These are phyloP conservation scores for Naganishia sp. DNA, from an alignment of 1,284 basidiomycete genomes.

Conservation along the genomic window DNA sequence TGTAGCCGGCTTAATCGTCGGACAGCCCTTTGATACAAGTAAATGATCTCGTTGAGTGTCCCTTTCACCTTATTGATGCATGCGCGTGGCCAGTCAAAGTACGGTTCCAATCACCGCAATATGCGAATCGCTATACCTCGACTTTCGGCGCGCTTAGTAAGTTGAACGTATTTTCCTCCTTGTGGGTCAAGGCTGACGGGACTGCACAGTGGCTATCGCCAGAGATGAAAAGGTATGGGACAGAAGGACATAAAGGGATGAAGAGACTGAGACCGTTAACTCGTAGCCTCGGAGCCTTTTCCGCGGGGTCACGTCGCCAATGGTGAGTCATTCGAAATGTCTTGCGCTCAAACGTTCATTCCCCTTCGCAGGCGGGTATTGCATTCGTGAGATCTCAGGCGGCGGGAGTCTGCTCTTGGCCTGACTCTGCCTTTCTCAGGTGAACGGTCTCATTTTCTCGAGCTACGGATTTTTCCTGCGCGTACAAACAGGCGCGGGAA, in stretches of 20 bases:
- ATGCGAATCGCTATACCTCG: slow-evolving; percentile 45
- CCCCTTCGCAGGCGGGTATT: slow-evolving; percentile 26
- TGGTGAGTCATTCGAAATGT: slow-evolving; percentile 42
- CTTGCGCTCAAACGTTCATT: background rate
- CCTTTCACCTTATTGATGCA: background rate
- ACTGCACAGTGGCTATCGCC: slow-evolving; percentile 41
- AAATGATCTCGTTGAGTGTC: background rate
- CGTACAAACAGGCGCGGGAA: slow-evolving; percentile 13
- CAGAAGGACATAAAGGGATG: background rate
- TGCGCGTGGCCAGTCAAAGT: slow-evolving; percentile 46
- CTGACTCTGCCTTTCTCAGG: slow-evolving; percentile 36
- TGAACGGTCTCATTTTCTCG: slow-evolving; percentile 54
- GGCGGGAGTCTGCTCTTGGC: background rate
- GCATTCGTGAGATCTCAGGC: slow-evolving; percentile 23
- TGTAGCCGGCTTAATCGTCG: slow-evolving; percentile 52
- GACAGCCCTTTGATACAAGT: slow-evolving; percentile 52
- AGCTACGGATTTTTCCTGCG: slow-evolving; percentile 53
- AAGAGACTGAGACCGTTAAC: slow-evolving; percentile 1
- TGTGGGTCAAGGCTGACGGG: background rate
- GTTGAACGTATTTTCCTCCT: slow-evolving; percentile 29
- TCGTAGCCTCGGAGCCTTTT: slow-evolving; percentile 45
- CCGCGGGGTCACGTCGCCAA: slow-evolving; percentile 53
- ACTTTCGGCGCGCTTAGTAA: slow-evolving; percentile 49
- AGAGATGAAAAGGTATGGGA: slow-evolving; percentile 43
- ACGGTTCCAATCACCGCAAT: slow-evolving; percentile 51